These are phyloP conservation scores for Saccharomycopsis selenospora DNA, from an alignment of 805 yeast species.

Conservation along the genomic window DNA sequence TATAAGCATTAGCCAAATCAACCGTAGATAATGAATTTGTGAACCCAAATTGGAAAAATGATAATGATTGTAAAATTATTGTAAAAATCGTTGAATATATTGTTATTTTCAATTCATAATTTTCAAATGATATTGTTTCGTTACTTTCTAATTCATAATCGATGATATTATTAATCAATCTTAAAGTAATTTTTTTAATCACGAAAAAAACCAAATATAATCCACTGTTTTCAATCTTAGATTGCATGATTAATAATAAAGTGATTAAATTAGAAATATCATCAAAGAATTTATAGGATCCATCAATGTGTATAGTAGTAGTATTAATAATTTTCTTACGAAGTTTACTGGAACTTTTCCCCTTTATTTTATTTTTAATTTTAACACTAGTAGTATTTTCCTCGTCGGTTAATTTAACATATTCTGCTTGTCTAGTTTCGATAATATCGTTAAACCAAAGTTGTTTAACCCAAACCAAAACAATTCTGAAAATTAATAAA, in stretches of 20 bases:
- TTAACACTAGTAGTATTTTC: background rate
- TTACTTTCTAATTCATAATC: constrained; percentile 6
- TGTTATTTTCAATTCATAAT: constrained; percentile 15
- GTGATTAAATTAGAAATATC: constrained; percentile 33
- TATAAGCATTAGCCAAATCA: constrained; percentile 86
- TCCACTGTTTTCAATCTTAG: constrained; percentile 50
- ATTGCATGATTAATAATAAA: constrained; percentile 45
- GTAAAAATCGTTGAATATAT: constrained; percentile 28
- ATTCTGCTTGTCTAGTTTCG: constrained; percentile 2
- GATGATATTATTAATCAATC: constrained; percentile 9
- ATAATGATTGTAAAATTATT: constrained; percentile 59
- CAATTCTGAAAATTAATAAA: constrained; percentile 30
- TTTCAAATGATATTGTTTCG: constrained; percentile 3
- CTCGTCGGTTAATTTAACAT: constrained; percentile 6
- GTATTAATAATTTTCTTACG: constrained; percentile 5
- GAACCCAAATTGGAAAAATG: constrained; percentile 83
- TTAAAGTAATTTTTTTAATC: constrained; percentile 21
- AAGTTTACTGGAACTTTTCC: constrained; percentile 1
- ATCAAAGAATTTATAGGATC: constrained; percentile 26
- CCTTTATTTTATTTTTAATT: constrained; percentile 3
- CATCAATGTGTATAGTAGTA: constrained; percentile 22
- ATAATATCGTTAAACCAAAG: constrained; percentile 14
- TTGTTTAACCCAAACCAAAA: constrained; percentile 13
- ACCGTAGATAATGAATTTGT: constrained; percentile 90
- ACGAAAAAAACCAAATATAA: constrained; percentile 36